Percentiles rank a stretch among this genome's conserved stretches.
Conservation (phyloP, 2,329 filamentous ascomycete genomes). For the Pseudocercospora ulei region DNA sequence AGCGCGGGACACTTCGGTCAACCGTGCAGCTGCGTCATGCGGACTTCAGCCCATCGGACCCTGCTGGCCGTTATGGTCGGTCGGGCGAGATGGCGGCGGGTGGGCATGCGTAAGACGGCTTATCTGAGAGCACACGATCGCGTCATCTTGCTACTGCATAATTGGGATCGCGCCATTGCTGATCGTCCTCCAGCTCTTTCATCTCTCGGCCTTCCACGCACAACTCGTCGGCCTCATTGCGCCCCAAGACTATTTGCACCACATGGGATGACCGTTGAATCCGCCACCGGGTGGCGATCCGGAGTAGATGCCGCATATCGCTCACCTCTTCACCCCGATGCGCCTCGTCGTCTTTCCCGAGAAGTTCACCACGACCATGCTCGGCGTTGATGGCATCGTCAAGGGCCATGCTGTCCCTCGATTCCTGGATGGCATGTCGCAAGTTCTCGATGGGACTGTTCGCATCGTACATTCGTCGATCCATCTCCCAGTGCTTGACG, state of each 20-base stretch:
- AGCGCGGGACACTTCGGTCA: conserved; percentile 22
- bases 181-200: conserved; percentile 2
- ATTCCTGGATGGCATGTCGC: conserved; percentile 21
- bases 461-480: conserved; percentile 39
- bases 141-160: conserved; percentile 3
- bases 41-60: conserved; percentile 32
- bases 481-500: conserved; percentile 44
- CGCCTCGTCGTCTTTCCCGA: conserved; percentile 15
- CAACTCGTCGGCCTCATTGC: conserved; percentile 42
- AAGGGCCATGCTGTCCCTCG: conserved; percentile 16
- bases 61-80: conserved; percentile 33
- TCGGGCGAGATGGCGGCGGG: conserved; percentile 32
- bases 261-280: conserved; percentile 42
- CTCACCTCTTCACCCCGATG: conserved; percentile 10
- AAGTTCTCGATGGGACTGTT: conserved; percentile 17
- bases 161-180: conserved; percentile 3
- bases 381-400: conserved; percentile 18
- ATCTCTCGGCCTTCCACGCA: conserved; percentile 42
- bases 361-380: conserved; percentile 14
- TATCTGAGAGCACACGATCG: conserved; percentile 28
- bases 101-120: conserved; percentile 36
- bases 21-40: conserved; percentile 26
- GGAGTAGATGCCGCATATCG: conserved; percentile 11
- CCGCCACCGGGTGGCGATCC: conserved; percentile 7
- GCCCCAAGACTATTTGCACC: conserved; percentile 40